Evolutionary conservation across 78 protist species (phyloP), one percentile per base, ranked within the genome.

Genomic region (Polysphondylium violaceum): DNA sequence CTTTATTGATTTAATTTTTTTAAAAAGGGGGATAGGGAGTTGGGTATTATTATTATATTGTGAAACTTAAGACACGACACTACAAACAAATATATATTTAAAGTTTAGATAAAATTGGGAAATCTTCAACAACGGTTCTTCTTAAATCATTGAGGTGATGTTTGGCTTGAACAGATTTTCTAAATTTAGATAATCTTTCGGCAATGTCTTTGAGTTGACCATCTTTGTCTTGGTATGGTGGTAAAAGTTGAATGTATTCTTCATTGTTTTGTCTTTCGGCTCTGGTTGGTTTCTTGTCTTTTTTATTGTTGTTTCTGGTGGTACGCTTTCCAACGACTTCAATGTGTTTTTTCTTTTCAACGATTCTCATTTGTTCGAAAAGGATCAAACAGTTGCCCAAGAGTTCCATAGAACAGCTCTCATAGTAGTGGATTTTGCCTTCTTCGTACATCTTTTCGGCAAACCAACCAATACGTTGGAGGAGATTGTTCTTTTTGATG

Each of bases 361-460:
- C 43, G 0, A 88, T 64, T 36, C 59, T 61, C 88, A 61, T 64
- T 36, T 86, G 69, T 60, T 53, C 76, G 53, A 92, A 78, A 36
- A 87, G 56, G 7, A 31, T 27, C 7, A 93, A 5, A 7, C 85
- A 68, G 78, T 95, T 95, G 63, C 73, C 31, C 38, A 95, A 38
- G 23, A 95, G 63, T 23, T 78, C 96, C 76, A 76, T 88, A 29
- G 94, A 74, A 51, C 89, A 61, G 9, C 92, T 51, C 75, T 95
- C 97, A 60, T 72, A 88, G 43, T 65, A 76, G 72, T 85, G 83
- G 44, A 94, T 51, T 71, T 68, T 68, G 47, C 96, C 95, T 56
- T 90, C 94, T 14, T 75, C 92, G 83, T 83, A 94, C 91, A 96
- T 76, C 44, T 78, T 89, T 73, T 96, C 97, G 11, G 94, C 88